Evolutionary conservation across 192 early-diverging fungal genomes (phyloP).

Genomic region (Allomyces macrogynus): DNA sequence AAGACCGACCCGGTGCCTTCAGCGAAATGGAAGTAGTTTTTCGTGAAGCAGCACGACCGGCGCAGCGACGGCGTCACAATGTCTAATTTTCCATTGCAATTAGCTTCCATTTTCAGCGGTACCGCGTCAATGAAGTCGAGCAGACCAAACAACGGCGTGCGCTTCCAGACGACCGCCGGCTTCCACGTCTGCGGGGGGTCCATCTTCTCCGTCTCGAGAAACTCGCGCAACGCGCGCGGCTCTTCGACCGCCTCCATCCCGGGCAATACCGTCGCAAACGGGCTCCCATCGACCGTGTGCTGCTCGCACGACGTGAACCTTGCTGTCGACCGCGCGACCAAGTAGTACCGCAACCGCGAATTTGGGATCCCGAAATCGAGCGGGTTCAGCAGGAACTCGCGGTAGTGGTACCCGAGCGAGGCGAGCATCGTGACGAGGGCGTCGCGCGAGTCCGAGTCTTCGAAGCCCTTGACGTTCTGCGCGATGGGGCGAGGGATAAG

Average conservation of each 20-base stretch:
- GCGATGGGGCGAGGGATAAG: too few species aligned
- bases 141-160: not conserved
- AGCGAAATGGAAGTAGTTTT: not conserved
- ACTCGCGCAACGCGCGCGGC: not conserved
- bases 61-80: conserved; percentile 1
- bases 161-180: not conserved
- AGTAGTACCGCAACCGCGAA: conserved; percentile 1
- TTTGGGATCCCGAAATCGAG: conserved; percentile 1
- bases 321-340: not conserved
- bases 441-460: not conserved
- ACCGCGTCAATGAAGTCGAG: too few species aligned
- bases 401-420: not conserved
- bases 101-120: too few species aligned
- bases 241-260: too few species aligned
- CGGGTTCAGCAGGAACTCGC: conserved; percentile 3
- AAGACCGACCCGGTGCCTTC: not conserved
- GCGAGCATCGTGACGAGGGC: not conserved
- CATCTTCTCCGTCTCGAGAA: not conserved
- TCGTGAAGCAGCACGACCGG: conserved; percentile 3
- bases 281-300: too few species aligned
- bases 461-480: not conserved
- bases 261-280: too few species aligned
- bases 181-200: not conserved
- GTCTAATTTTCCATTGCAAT: not conserved
- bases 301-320: not conserved